These are phyloP conservation scores for Chlorella vulgaris DNA, from an alignment of 139 green algal species.

Conservation along the genomic window DNA sequence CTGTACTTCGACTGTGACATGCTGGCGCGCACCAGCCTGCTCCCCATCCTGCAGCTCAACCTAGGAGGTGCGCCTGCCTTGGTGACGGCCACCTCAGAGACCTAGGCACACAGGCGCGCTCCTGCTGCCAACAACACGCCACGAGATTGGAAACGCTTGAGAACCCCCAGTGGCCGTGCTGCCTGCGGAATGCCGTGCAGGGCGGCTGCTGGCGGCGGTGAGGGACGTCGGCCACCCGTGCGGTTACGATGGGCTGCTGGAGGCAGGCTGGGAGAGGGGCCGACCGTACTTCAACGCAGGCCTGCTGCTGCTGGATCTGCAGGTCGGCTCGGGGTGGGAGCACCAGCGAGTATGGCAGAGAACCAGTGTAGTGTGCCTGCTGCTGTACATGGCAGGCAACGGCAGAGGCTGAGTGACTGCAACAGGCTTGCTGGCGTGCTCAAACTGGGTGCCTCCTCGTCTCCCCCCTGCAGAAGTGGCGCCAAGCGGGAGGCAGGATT, in stretches of 20 bases:
- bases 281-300: conserved; percentile 21
- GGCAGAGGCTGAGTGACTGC: too few relatives aligned
- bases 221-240: conserved; percentile 7
- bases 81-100: too few relatives aligned
- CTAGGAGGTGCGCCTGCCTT: conserved; percentile 6
- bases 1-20: conserved; percentile 32
- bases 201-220: conserved; percentile 6
- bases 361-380: too few relatives aligned
- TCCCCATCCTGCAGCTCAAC: background rate
- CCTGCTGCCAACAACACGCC: too few relatives aligned
- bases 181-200: background rate
- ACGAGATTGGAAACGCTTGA: background rate
- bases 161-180: background rate
- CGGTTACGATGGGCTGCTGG: background rate
- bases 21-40: background rate
- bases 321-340: background rate
- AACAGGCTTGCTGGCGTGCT: background rate
- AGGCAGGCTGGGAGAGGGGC: background rate
- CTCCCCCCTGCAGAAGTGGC: background rate
- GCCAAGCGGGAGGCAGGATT: background rate
- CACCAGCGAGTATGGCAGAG: background rate
- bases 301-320: conserved; percentile 6
- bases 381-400: too few relatives aligned
- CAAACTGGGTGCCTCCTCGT: background rate
- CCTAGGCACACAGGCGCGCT: too few relatives aligned